phyloP scores from a whole-genome alignment of 345 rosid genomes.

The Euclidium syriacum region DNA sequence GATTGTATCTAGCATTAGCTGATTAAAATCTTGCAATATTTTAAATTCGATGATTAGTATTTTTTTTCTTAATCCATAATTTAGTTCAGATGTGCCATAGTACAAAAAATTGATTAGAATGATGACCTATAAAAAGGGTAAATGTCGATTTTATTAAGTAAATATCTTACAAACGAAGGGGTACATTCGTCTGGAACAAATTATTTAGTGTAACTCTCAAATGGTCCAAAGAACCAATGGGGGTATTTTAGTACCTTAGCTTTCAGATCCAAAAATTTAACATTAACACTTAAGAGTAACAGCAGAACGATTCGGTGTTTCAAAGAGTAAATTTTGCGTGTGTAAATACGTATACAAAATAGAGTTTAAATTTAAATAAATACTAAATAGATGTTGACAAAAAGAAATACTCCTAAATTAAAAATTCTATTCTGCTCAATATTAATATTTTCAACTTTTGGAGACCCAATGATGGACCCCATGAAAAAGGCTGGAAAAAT shows the following conservation, averaged over 20 bases:
- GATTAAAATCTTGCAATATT: too few relatives aligned
- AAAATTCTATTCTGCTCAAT: slow-evolving; percentile 7
- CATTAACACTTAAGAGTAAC: neutral
- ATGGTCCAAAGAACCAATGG: neutral
- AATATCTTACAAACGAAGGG: neutral
- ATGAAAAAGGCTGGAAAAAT: slow-evolving; percentile 25
- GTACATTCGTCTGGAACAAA: neutral
- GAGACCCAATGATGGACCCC: slow-evolving; percentile 28
- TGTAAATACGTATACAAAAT: neutral
- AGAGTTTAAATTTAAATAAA: neutral
- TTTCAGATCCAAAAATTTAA: slow-evolving; percentile 7
- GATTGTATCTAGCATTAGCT: too few relatives aligned
- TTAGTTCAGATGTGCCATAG: too few relatives aligned
- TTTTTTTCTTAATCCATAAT: too few relatives aligned
- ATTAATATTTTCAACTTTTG: slow-evolving; percentile 20
- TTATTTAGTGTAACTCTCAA: neutral
- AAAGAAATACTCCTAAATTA: neutral
- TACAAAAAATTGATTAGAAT: too few relatives aligned
- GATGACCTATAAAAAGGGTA: too few relatives aligned
- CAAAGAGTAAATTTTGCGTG: neutral
- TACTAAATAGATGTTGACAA: slow-evolving; percentile 1
- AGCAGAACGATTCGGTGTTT: slow-evolving; percentile 3
- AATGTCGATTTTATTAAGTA: neutral
- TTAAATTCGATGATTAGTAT: too few relatives aligned
- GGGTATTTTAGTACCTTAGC: neutral